phyloP scores from a whole-genome alignment of 2,329 filamentous ascomycete species.

The Decorospora gaudefroyi region DNA sequence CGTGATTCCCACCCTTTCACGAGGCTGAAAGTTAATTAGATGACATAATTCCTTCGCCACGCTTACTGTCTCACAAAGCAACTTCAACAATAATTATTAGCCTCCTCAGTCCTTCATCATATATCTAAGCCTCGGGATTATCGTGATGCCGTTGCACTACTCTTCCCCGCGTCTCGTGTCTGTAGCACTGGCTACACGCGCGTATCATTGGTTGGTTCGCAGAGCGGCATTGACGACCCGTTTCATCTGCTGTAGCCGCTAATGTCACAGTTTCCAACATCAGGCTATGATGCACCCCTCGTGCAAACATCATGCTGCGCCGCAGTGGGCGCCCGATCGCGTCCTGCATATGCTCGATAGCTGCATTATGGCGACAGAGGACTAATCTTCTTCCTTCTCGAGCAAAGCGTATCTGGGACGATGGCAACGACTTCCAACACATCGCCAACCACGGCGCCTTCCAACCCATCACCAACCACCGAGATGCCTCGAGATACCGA shows the following conservation, averaged over 20 bases:
- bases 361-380: slow-evolving; percentile 9
- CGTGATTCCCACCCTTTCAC: too few relatives aligned
- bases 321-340: slow-evolving; percentile 5
- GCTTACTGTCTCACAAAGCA: neutral
- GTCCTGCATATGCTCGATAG: slow-evolving; percentile 6
- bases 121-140: neutral
- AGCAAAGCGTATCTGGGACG: neutral
- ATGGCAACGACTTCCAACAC: slow-evolving; percentile 8
- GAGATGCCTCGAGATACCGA: slow-evolving; percentile 8
- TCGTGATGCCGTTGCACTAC: slow-evolving; percentile 5
- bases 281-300: slow-evolving; percentile 3
- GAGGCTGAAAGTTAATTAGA: too few relatives aligned
- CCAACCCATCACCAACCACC: neutral
- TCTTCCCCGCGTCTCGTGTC: slow-evolving; percentile 5
- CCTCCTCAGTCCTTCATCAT: neutral
- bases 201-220: slow-evolving; percentile 11
- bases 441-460: slow-evolving; percentile 3
- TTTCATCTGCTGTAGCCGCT: slow-evolving; percentile 9
- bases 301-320: slow-evolving; percentile 13
- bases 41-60: too few relatives aligned
- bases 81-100: too few relatives aligned
- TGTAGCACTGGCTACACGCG: slow-evolving; percentile 8
- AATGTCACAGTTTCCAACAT: slow-evolving; percentile 4
- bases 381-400: neutral
- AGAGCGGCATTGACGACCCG: slow-evolving; percentile 1